Conservation (phyloP, 2,329 filamentous ascomycete species). For the Penicillium vulpinum region DNA sequence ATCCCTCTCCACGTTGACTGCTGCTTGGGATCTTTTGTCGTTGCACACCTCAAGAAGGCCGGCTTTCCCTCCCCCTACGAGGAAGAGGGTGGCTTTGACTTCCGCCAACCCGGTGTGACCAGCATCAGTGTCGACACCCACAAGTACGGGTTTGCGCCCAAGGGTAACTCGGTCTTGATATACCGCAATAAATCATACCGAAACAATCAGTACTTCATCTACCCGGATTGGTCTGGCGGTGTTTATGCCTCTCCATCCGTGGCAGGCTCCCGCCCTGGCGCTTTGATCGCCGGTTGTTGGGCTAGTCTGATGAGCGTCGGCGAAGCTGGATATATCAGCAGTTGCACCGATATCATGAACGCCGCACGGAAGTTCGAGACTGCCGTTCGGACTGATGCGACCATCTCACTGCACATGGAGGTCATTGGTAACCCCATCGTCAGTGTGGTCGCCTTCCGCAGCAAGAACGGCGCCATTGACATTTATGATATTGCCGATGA, state of each 20-base stretch:
- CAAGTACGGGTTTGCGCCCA: constrained; percentile 98
- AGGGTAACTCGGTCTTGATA: constrained; percentile 90
- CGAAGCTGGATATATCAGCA: constrained; percentile 81
- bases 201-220: constrained; percentile 94
- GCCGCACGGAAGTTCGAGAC: constrained; percentile 78
- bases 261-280: constrained; percentile 86
- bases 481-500: constrained; percentile 93
- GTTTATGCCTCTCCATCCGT: constrained; percentile 93
- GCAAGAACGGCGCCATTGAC: constrained; percentile 69
- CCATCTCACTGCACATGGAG: constrained; percentile 70
- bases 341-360: constrained; percentile 85
- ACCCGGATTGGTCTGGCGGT: constrained; percentile 90
- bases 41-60: constrained; percentile 89
- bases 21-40: constrained; percentile 92
- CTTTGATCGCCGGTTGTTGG: constrained; percentile 95
- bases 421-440: constrained; percentile 84
- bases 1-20: constrained; percentile 95
- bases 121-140: constrained; percentile 96
- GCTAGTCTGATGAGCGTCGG: constrained; percentile 85
- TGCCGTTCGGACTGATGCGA: constrained; percentile 68
- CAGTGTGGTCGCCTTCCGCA: constrained; percentile 83
- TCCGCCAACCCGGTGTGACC: constrained; percentile 89
- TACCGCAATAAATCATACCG: constrained; percentile 80
- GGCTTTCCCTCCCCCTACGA: constrained; percentile 65
- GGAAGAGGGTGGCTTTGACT: constrained; percentile 84